Base-by-base conservation (phyloP, 2,329 filamentous ascomycete genomes). In the Aspergillus spinulosporus region DNA sequence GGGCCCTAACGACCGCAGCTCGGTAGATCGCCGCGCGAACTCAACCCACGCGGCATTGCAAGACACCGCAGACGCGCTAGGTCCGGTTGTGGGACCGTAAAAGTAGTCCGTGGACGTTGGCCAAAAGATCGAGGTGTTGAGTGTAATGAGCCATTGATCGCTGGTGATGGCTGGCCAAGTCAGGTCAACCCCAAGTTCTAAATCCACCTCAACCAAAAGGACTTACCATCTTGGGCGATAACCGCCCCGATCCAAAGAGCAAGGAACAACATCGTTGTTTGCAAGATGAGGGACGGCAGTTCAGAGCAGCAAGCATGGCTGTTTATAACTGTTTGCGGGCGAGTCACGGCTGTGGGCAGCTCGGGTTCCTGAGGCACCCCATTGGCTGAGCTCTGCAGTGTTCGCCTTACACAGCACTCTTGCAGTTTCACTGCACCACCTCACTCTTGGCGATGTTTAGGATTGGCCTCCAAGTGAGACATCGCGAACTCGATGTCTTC, bases 101-200 rank as follows among this genome's bases (percentile, higher is more conserved):
- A 59, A 65, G 49, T 66, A 66, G 39, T 66, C 36, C 5, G 64
- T 66, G 2, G 63, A 64, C 1, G 63, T 66, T 3, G 64, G 64
- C 64, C 64, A 66, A 48, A 66, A 66, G 3, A 66, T 55, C 9
- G 62, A 52, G 0, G 63, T 65, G 37, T 63, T 52, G 29, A 44
- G 54, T 1, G 54, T 61, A 39, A 54, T 60, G n/a, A 65, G 55
- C 63, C 63, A 65, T 46, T 85, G 68, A 6, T 52, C 57, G 52
- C 60, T 64, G 37, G 62, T 64, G 9, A 53, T 49, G 32, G 36
- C 54, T 56, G 12, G 9, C 5, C 21, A 36, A 37, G 51, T 54
- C 28, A 54, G 28, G 7, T 34, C 14, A 5, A 15, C 12, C 1
- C 8, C 3, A 5, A 14, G 36, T 21, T 21, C 21, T 21, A 9